Evolutionary conservation across 345 rosid genomes (phyloP), one percentile per base, ranked within the genome.

Genomic region (Ricinus communis): DNA sequence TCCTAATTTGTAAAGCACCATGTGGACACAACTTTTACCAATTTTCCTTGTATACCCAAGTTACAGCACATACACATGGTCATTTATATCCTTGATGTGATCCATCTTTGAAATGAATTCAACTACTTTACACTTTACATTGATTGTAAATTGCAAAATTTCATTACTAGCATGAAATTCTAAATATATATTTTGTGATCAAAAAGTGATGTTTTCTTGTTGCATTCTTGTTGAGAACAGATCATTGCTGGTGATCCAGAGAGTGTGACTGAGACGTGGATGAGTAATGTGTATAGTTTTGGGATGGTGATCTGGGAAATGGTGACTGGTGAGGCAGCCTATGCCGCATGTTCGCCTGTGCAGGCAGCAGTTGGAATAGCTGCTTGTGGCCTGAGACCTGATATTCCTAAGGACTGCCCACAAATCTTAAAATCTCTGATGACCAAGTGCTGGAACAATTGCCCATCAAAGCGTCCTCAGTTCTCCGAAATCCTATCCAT

Each of bases 251-350:
- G 97, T 28, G 98, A 94, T 73, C 98, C 97, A 2, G 98, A 91
- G 82, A 85, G 80, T 67, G 90, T 93, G 2, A 79, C 82, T 0
- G 98, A 94, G 89, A 91, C 98, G 22, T 90, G 95, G 92, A 94
- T 91, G 98, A 94, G 98, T 72, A 94, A 94, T 77, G 90, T 80
- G 24, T 94, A 90, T 75, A 94, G 97, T 84, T 91, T 88, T 12
- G 98, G 98, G 46, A 94, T 94, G 98, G 88, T 94, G 69, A 63
- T 90, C 53, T 94, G 98, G 98, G 98, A 94, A 82, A 90, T 87
- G 96, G 92, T 94, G 71, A 83, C 96, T 0, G 97, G 97, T 22
- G 97, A 94, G 82, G 86, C 88, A 3, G 98, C 98, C 51, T 94
- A 94, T 68, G 76, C 89, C 2, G 80, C 93, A 67, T 91, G 83